Evolutionary conservation across 2,329 filamentous ascomycete species (phyloP), one percentile per base, ranked within the genome.

Genomic region (Aspergillus jensenii): DNA sequence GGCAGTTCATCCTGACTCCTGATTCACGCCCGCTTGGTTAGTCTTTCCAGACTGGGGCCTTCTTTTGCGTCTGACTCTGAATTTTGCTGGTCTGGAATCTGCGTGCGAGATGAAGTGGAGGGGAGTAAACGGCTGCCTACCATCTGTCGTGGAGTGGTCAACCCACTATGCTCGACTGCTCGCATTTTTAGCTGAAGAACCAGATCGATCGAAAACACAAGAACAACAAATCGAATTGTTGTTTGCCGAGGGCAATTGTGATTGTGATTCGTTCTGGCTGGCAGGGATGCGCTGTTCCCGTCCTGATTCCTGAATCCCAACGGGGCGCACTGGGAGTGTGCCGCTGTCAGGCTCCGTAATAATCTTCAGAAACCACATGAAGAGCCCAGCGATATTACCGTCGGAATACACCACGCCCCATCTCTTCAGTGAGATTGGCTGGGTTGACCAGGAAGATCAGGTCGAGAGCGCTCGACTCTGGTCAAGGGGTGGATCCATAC

Each of bases 321-420:
- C 17, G 9, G 6, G 17, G 19, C 17, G 40, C 9, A 53, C 17
- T 17, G n/a, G 41, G 39, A 41, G 31, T 46, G 51, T n/a, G 31
- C 15, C 25, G 27, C 48, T 57, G 55, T 52, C 43, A 47, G 55
- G 55, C 17, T 52, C 40, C 19, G 41, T 31, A 31, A 39, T 48
- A 50, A 40, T 9, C 33, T 4, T 27, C 48, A 51, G 14, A 51
- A 51, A 51, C 23, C 48, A 45, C 43, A 45, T 25, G 21, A 25
- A 45, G 27, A n/a, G 14, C 15, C 35, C 6, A 46, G 15, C 27
- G 12, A 14, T 19, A 17, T 47, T 54, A 54, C 43, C 52, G 33
- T 11, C 11, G 9, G 33, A 41, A 54, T 23, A 54, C 52, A 27
- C 11, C 37, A 31, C 4, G 19, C 19, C 15, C 50, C 50, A 23